Base-by-base conservation (phyloP, 2,329 filamentous ascomycete genomes). In the Sclerotinia glacialis region DNA sequence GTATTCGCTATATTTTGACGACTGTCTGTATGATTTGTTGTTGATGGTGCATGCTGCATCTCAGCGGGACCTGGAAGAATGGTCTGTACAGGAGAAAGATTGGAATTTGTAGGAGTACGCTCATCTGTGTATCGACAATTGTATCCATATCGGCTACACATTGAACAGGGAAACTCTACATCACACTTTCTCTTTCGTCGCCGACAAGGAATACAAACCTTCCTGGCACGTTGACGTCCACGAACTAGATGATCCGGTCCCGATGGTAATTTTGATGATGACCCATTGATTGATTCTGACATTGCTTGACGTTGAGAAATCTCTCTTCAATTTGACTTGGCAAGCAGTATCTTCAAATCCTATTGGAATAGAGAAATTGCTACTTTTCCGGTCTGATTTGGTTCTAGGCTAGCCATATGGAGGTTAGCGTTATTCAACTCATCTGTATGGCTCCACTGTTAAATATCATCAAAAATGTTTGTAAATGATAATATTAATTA, bases 111-210 rank as follows among this genome's bases (percentile, higher is more conserved):
- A 12, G 28, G 31, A 14, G 34, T 53, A 1, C 65, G 60, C 34
- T 68, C 62, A 46, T 68, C 68, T 8, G 64, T n/a, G 21, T 70
- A 73, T 47, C 70, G 67, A 46, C 71, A 74, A 60, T 69, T 50
- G 37, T 74, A 73, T 8, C 69, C 71, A 60, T 71, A 71, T 14
- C 66, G 69, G 9, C 67, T 67, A 52, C 72, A 73, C 68, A 71
- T 71, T 7, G 69, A 70, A 50, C 72, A 73, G 2, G 72, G 72
- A 50, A 67, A 65, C 18, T 70, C 65, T 26, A 65, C 68, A 63
- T 74, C 69, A 63, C 72, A 73, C 66, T 73, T 73, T 14, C 72
- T 60, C 55, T 73, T 73, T 42, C 72, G 69, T 54, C 71, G 69
- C 1, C 72, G 67, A 54, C 74, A 72, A 26, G 74, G 68, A 31